Evolutionary conservation across 2,329 filamentous ascomycete genomes (phyloP).

Genomic region (Dactylellina cionopaga): DNA sequence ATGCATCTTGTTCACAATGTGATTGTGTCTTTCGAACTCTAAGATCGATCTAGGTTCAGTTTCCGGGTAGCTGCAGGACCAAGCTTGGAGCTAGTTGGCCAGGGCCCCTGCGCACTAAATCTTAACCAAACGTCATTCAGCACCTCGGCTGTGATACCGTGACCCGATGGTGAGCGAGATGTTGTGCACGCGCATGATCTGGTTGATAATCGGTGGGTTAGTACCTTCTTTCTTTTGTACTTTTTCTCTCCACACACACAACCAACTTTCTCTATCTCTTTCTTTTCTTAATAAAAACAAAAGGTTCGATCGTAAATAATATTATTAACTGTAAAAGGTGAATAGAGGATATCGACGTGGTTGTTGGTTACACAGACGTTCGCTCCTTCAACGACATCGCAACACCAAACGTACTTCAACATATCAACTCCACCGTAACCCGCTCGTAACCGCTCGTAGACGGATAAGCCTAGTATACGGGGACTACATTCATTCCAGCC

Average conservation of each 20-base stretch:
- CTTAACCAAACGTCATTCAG: constrained; percentile 31
- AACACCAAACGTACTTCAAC: constrained; percentile 30
- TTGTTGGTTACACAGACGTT: constrained; percentile 21
- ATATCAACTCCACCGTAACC: no score
- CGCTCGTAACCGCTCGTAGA: no score
- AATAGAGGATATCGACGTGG: no score
- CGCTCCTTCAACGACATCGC: constrained; percentile 1
- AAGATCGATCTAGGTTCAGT: constrained; percentile 1
- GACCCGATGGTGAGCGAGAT: constrained; percentile 6
- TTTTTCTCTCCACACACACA: background rate
- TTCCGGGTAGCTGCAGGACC: constrained; percentile 23
- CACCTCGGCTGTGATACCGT: constrained; percentile 17
- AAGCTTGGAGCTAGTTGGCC: constrained; percentile 24
- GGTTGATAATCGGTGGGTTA: constrained; percentile 7
- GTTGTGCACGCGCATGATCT: background rate
- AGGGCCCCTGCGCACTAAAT: constrained; percentile 24
- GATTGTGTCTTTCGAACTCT: background rate
- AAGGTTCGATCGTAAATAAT: background rate
- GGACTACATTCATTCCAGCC: background rate
- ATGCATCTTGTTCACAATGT: no score
- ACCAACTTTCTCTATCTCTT: background rate
- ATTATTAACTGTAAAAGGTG: background rate
- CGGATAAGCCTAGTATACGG: background rate
- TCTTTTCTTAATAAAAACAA: no score
- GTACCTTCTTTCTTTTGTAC: background rate